phyloP scores from a whole-genome alignment of 2,329 filamentous ascomycete species.

The Hymenoscyphus fructigenus region DNA sequence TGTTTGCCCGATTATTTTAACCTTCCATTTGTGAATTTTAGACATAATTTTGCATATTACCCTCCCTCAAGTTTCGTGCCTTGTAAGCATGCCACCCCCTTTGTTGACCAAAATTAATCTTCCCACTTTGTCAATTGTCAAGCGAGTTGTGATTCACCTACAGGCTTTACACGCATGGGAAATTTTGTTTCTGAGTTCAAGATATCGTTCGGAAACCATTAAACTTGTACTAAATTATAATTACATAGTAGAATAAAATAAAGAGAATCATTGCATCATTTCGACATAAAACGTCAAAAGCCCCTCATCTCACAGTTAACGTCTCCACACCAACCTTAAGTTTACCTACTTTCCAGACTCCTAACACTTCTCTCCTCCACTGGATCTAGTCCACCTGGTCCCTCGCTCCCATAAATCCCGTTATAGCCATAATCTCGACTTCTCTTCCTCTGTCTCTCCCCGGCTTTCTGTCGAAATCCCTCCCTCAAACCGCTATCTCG shows the following conservation, averaged over 20 bases:
- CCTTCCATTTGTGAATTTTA: too few species aligned
- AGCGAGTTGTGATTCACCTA: too few species aligned
- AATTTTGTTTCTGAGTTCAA: too few species aligned
- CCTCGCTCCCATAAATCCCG: constrained; percentile 27
- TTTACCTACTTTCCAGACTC: constrained; percentile 9
- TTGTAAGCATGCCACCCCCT: too few species aligned
- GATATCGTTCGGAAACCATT: too few species aligned
- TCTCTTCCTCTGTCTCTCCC: constrained; percentile 18
- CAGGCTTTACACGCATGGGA: too few species aligned
- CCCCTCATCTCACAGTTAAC: background rate
- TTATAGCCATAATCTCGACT: constrained; percentile 11
- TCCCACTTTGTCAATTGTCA: too few species aligned
- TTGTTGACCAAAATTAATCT: too few species aligned
- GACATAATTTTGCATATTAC: too few species aligned
- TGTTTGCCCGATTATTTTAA: background rate
- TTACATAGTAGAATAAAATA: background rate
- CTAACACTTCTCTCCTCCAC: constrained; percentile 23
- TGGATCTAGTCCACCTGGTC: constrained; percentile 21
- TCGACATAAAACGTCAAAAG: background rate
- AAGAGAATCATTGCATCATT: background rate
- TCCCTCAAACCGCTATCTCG: constrained; percentile 26
- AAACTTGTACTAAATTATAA: background rate
- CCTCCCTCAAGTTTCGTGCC: too few species aligned
- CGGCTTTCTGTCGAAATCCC: constrained; percentile 25
- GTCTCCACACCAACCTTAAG: background rate